Evolutionary conservation across 2,329 filamentous ascomycete species (phyloP).

Genomic region (Bisporella sp.): DNA sequence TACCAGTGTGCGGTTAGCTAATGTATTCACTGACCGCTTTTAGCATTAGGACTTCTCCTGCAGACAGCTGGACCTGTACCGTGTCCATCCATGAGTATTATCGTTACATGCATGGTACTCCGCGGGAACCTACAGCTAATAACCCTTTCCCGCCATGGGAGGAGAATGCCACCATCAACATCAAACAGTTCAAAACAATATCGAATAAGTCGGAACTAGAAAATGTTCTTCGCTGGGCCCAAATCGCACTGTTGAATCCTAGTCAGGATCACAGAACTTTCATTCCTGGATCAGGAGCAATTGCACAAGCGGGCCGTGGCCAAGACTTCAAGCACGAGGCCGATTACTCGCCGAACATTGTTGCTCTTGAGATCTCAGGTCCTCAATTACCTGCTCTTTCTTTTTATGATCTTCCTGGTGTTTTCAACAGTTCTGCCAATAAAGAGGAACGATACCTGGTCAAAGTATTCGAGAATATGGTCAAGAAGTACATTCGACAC

Average conservation of each 20-base stretch:
- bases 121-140: slow-evolving; percentile 11
- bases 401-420: slow-evolving; percentile 80
- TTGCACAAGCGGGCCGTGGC: slow-evolving; percentile 24
- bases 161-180: slow-evolving; percentile 30
- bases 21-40: not conserved
- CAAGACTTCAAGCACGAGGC: slow-evolving; percentile 36
- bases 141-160: slow-evolving; percentile 60
- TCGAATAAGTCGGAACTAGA: slow-evolving; percentile 57
- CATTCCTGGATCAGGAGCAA: slow-evolving; percentile 27
- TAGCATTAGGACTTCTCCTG: slow-evolving; percentile 52
- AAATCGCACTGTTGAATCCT: slow-evolving; percentile 71
- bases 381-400: slow-evolving; percentile 66
- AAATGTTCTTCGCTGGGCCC: slow-evolving; percentile 63
- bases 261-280: slow-evolving; percentile 38
- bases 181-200: slow-evolving; percentile 57
- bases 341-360: slow-evolving; percentile 76
- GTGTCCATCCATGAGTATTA: slow-evolving; percentile 64
- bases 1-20: not conserved
- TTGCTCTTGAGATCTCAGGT: slow-evolving; percentile 68
- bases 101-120: slow-evolving; percentile 31
- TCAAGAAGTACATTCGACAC: slow-evolving; percentile 62
- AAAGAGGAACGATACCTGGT: slow-evolving; percentile 62
- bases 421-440: slow-evolving; percentile 64
- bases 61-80: slow-evolving; percentile 59
- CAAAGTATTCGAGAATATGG: slow-evolving; percentile 64